Conservation (phyloP, 345 rosid genomes). For the Heritiera fomes region DNA sequence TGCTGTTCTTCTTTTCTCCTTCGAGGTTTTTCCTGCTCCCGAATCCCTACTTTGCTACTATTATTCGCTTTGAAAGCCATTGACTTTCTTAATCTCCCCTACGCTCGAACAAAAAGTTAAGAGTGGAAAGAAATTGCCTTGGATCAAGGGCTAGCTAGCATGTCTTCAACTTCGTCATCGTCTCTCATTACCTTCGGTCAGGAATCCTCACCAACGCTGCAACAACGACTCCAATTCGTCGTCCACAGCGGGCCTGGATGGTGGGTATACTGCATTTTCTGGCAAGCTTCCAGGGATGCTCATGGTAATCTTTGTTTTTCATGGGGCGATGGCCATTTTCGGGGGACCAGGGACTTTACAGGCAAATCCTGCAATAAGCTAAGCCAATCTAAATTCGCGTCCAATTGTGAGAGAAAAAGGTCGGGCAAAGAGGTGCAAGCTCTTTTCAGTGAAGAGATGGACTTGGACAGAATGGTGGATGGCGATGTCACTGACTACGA, state of each 20-base stretch:
- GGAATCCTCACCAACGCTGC: conserved; percentile 35
- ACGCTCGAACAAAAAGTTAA: background rate
- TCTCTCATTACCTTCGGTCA: conserved; percentile 27
- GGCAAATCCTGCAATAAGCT: conserved; percentile 1
- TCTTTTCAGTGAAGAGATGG: conserved; percentile 33
- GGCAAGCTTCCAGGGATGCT: conserved; percentile 48
- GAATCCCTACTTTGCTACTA: too few relatives aligned
- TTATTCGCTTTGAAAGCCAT: background rate
- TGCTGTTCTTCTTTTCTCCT: background rate
- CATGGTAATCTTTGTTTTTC: conserved; percentile 34
- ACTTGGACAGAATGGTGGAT: conserved; percentile 30
- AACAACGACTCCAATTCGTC: conserved; percentile 50
- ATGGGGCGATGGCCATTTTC: conserved; percentile 54
- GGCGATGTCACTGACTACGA: conserved; percentile 32
- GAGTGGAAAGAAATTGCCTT: background rate
- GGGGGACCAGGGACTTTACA: conserved; percentile 29
- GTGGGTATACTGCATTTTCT: conserved; percentile 70
- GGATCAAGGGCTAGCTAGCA: background rate
- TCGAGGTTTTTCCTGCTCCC: background rate
- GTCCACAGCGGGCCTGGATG: conserved; percentile 44
- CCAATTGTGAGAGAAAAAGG: conserved; percentile 27
- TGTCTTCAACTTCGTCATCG: conserved; percentile 33
- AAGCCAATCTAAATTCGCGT: conserved; percentile 18
- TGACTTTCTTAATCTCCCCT: too few relatives aligned
- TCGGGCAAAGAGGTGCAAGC: conserved; percentile 20